Percentiles rank a stretch among this genome's conserved stretches.
Conservation (phyloP, 73 alveolate genomes). For the Paramecium tetraurelia region DNA sequence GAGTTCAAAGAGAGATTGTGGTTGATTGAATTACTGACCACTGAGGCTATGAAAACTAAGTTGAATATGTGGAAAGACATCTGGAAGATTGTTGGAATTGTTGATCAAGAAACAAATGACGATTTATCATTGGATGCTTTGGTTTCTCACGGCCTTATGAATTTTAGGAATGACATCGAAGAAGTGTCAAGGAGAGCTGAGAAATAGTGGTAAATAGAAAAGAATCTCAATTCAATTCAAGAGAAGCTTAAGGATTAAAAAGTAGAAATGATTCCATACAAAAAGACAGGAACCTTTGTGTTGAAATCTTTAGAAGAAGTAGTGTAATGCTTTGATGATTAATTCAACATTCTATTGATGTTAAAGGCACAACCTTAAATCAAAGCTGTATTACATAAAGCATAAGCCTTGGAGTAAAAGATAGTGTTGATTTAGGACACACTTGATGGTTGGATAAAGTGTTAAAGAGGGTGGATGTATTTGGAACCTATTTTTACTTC, state of each 20-base stretch:
- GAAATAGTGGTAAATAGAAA: constrained; percentile 74
- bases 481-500: constrained; percentile 99
- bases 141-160: constrained; percentile 74
- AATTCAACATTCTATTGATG: constrained; percentile 75
- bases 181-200: constrained; percentile 85
- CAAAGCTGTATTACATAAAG: constrained; percentile 81
- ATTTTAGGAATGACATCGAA: constrained; percentile 86
- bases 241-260: constrained; percentile 76
- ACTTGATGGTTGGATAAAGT: constrained; percentile 86
- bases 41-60: constrained; percentile 77
- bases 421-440: constrained; percentile 79
- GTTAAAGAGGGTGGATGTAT: constrained; percentile 98
- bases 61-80: constrained; percentile 92
- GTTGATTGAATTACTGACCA: constrained; percentile 55
- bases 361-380: constrained; percentile 77
- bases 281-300: constrained; percentile 76
- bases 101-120: constrained; percentile 77
- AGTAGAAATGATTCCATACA: constrained; percentile 75
- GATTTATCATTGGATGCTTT: constrained; percentile 79
- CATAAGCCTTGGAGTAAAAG: constrained; percentile 77
- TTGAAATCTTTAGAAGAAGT: constrained; percentile 83
- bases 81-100: constrained; percentile 70
- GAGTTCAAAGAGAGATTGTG: constrained; percentile 55
- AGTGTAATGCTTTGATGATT: constrained; percentile 79
- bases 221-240: constrained; percentile 77